These are phyloP conservation scores for Metschnikowia koreensis DNA, from an alignment of 805 yeast genomes.

Conservation along the genomic window DNA sequence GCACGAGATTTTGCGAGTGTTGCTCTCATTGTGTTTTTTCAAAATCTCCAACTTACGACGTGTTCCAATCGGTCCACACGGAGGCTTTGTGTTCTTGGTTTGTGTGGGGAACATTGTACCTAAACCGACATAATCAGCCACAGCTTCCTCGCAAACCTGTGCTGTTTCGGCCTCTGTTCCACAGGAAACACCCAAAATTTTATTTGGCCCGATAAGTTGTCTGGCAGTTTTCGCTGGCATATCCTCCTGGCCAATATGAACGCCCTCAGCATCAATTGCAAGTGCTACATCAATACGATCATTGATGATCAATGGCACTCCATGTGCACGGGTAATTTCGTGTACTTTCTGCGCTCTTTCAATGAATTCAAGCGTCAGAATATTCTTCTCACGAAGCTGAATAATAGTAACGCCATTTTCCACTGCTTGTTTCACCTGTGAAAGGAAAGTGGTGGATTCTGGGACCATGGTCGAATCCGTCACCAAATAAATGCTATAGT, in stretches of 20 bases:
- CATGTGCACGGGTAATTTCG: constrained; percentile 52
- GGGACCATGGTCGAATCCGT: constrained; percentile 81
- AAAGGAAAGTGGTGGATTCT: constrained; percentile 47
- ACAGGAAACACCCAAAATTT: constrained; percentile 78
- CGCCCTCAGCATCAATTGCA: constrained; percentile 87
- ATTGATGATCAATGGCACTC: constrained; percentile 78
- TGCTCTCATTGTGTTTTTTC: constrained; percentile 18
- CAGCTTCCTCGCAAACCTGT: constrained; percentile 46
- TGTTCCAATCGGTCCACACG: constrained; percentile 64
- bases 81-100: constrained; percentile 55
- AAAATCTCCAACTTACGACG: constrained; percentile 51
- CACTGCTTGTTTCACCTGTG: constrained; percentile 64
- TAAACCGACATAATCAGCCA: constrained; percentile 79
- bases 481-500: constrained; percentile 61
- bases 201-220: constrained; percentile 63
- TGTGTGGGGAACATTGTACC: constrained; percentile 74
- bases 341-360: constrained; percentile 60
- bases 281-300: constrained; percentile 87
- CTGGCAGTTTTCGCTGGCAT: constrained; percentile 64
- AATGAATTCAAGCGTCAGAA: constrained; percentile 67
- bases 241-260: constrained; percentile 92
- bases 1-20: constrained; percentile 43
- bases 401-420: constrained; percentile 75
- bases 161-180: constrained; percentile 55
- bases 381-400: constrained; percentile 77